Evolutionary conservation across 1,284 basidiomycete genomes (phyloP).

Genomic region (Polyporus tsugae): DNA sequence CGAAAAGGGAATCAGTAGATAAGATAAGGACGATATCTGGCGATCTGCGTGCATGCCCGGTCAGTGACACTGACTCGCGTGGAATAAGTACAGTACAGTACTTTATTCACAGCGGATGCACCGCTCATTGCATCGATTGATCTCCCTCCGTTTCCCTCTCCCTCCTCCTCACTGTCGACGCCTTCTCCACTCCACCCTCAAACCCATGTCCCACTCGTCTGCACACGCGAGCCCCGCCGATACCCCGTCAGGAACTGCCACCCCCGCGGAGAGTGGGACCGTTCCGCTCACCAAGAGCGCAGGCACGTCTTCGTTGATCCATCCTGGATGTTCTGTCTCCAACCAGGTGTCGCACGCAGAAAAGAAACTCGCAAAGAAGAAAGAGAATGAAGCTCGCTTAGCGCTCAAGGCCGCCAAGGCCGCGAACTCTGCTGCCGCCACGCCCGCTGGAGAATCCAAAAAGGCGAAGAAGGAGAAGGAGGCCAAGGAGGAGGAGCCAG

Average conservation of each 20-base stretch:
- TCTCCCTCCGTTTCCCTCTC: conserved; percentile 23
- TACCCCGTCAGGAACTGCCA: neutral
- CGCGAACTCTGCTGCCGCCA: conserved; percentile 56
- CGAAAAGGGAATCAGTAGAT: no score
- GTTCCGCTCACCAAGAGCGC: conserved; percentile 42
- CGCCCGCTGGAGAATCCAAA: conserved; percentile 60
- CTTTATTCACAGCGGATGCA: conserved; percentile 31
- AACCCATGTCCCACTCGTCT: conserved; percentile 38
- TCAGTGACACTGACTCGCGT: conserved; percentile 16
- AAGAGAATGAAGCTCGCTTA: conserved; percentile 61
- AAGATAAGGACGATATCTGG: no score
- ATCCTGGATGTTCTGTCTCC: neutral
- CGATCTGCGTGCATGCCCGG: no score
- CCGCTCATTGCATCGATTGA: conserved; percentile 32
- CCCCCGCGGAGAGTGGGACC: conserved; percentile 30
- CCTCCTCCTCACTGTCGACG: conserved; percentile 21
- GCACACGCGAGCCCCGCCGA: conserved; percentile 18
- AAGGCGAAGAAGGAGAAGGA: conserved; percentile 82
- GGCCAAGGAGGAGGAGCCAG: conserved; percentile 66
- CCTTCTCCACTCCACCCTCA: conserved; percentile 16
- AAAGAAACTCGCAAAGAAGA: conserved; percentile 59
- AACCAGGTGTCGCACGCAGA: conserved; percentile 4
- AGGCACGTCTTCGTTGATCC: conserved; percentile 33
- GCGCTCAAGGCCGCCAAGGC: conserved; percentile 83
- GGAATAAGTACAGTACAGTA: no score